A percentile compares a stretch with the other conserved stretches of the same genome.
Evolutionary conservation across 2,329 filamentous ascomycete genomes (phyloP).

Genomic region (Thermoascus crustaceus): DNA sequence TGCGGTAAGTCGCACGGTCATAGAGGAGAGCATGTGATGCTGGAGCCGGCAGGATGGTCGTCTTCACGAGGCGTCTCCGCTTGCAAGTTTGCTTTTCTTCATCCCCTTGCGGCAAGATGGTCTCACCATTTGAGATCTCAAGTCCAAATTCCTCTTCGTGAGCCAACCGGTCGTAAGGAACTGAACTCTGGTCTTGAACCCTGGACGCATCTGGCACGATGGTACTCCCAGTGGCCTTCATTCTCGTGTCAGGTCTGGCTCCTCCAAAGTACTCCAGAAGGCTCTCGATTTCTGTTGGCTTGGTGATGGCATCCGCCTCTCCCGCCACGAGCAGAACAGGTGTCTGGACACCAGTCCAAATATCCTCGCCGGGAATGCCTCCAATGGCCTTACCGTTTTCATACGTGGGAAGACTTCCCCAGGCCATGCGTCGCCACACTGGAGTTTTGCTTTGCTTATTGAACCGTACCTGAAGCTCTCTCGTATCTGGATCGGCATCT

Average conservation of each 20-base stretch:
- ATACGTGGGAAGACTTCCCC: constrained; percentile 59
- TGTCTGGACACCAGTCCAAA: constrained; percentile 64
- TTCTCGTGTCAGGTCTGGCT: constrained; percentile 17
- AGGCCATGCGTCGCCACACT: constrained; percentile 75
- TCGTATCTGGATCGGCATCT: constrained; percentile 33
- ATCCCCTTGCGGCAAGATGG: neutral
- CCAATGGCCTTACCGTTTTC: constrained; percentile 45
- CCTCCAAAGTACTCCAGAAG: constrained; percentile 46
- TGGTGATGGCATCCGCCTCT: constrained; percentile 66
- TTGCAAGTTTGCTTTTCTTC: constrained; percentile 35
- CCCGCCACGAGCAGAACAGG: constrained; percentile 75
- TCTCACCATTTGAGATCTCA: constrained; percentile 6
- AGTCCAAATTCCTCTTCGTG: constrained; percentile 22
- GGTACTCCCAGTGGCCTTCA: constrained; percentile 15
- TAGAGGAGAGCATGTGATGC: constrained; percentile 81
- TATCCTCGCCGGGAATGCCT: constrained; percentile 59
- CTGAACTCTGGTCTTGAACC: constrained; percentile 17
- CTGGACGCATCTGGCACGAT: constrained; percentile 24
- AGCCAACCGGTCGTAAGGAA: constrained; percentile 11
- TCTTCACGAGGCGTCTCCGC: constrained; percentile 53
- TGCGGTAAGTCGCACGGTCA: constrained; percentile 64
- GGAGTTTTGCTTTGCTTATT: constrained; percentile 77
- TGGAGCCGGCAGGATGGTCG: constrained; percentile 62
- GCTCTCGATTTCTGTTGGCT: constrained; percentile 60
- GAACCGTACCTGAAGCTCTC: constrained; percentile 37